phyloP scores from a whole-genome alignment of 176 grass and related monocot species.

The Secale cereale region DNA sequence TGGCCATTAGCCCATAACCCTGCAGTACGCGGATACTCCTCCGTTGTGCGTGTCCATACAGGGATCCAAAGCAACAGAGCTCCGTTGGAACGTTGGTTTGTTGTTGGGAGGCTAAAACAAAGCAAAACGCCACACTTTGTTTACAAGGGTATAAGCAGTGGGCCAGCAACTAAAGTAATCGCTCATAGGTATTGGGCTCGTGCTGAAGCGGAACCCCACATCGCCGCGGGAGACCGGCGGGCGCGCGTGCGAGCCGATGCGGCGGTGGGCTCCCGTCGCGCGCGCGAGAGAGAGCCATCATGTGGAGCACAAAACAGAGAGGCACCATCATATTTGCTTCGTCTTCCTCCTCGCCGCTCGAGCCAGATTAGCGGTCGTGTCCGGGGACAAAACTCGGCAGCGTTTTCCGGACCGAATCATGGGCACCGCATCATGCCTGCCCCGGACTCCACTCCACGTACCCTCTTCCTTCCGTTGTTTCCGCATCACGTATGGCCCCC shows the following conservation, averaged over 20 bases:
- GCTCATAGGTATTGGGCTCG: background rate
- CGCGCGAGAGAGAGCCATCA: background rate
- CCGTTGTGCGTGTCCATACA: background rate
- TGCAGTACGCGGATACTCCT: background rate
- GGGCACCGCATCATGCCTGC: conserved; percentile 21
- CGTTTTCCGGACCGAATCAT: conserved; percentile 55
- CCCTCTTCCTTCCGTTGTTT: background rate
- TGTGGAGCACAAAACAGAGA: too few relatives aligned
- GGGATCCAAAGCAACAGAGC: background rate
- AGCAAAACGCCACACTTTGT: background rate
- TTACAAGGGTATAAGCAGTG: background rate
- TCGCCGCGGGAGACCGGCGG: conserved; percentile 1
- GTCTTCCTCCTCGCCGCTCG: background rate
- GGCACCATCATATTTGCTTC: background rate
- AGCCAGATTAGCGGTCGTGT: conserved; percentile 21
- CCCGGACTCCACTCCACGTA: background rate
- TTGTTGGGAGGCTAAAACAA: conserved; percentile 12
- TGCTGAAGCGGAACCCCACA: conserved; percentile 14
- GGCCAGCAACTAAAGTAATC: background rate
- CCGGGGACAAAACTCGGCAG: conserved; percentile 29
- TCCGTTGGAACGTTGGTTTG: background rate
- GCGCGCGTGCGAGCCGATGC: conserved; percentile 17
- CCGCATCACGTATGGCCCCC: background rate
- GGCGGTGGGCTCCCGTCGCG: background rate
- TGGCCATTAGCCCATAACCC: background rate